These are phyloP conservation scores for Cupressus sempervirens DNA, from an alignment of 75 land plant genomes.

Conservation along the genomic window DNA sequence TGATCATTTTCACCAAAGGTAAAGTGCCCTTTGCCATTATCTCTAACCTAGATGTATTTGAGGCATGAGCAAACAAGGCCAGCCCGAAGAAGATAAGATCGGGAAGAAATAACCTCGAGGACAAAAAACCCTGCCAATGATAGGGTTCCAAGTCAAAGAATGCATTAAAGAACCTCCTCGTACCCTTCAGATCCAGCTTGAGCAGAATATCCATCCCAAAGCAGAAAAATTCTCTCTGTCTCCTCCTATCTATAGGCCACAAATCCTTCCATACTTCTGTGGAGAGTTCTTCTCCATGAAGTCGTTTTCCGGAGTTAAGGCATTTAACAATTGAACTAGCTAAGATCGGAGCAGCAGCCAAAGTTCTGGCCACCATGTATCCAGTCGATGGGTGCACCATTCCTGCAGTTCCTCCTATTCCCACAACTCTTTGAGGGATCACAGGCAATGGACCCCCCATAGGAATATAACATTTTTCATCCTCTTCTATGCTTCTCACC, in stretches of 20 bases:
- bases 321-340: constrained; percentile 61
- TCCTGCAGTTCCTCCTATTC: constrained; percentile 87
- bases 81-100: constrained; percentile 72
- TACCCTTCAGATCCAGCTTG: constrained; percentile 82
- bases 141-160: constrained; percentile 88
- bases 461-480: constrained; percentile 89
- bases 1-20: constrained; percentile 63
- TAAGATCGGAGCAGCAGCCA: constrained; percentile 69
- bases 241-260: constrained; percentile 87
- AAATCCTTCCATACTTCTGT: constrained; percentile 87
- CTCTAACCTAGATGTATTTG: constrained; percentile 65
- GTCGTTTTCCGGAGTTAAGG: constrained; percentile 32
- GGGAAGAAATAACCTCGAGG: constrained; percentile 79
- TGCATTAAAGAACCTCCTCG: constrained; percentile 89
- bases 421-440: constrained; percentile 81
- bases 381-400: constrained; percentile 94
- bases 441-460: constrained; percentile 98
- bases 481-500: constrained; percentile 90
- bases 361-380: constrained; percentile 82
- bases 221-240: constrained; percentile 96
- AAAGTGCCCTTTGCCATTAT: constrained; percentile 80
- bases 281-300: constrained; percentile 46
- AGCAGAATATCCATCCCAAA: constrained; percentile 97
- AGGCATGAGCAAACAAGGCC: constrained; percentile 68
- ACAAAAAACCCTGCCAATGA: constrained; percentile 97